Evolutionary conservation across 2,329 filamentous ascomycete species (phyloP).

Genomic region (Xylariaceae sp.): DNA sequence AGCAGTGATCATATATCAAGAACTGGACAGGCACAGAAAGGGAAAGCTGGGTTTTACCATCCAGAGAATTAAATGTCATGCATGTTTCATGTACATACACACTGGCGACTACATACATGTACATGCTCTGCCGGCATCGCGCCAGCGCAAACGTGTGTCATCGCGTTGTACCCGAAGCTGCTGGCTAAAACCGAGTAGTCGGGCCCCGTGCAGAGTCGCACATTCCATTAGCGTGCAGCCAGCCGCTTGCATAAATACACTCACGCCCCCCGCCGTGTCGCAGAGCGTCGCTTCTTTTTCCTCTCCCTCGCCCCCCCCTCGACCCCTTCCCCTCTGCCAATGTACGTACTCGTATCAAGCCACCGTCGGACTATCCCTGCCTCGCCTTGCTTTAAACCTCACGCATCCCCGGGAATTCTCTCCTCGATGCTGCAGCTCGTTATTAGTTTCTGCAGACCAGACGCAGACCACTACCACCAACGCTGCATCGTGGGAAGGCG

Average conservation of each 20-base stretch:
- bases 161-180: not conserved
- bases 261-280: not conserved
- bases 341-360: not conserved
- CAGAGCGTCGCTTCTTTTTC: conserved; percentile 16
- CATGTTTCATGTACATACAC: not conserved
- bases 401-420: conserved; percentile 12
- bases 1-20: no score
- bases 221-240: conserved; percentile 8
- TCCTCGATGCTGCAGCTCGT: conserved; percentile 13
- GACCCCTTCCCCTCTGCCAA: conserved; percentile 8
- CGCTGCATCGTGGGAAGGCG: conserved; percentile 5
- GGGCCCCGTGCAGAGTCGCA: conserved; percentile 25
- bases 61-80: not conserved
- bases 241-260: conserved; percentile 2
- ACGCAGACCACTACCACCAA: not conserved
- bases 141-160: not conserved
- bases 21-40: not conserved
- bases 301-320: conserved; percentile 7
- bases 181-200: conserved; percentile 30
- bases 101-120: not conserved
- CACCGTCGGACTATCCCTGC: conserved; percentile 12
- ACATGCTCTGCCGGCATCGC: not conserved
- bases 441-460: conserved; percentile 6
- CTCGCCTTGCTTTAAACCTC: conserved; percentile 16
- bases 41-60: not conserved